Evolutionary conservation across 1,139 yeast species (phyloP).

Genomic region (Magnusiomyces clavatus): DNA sequence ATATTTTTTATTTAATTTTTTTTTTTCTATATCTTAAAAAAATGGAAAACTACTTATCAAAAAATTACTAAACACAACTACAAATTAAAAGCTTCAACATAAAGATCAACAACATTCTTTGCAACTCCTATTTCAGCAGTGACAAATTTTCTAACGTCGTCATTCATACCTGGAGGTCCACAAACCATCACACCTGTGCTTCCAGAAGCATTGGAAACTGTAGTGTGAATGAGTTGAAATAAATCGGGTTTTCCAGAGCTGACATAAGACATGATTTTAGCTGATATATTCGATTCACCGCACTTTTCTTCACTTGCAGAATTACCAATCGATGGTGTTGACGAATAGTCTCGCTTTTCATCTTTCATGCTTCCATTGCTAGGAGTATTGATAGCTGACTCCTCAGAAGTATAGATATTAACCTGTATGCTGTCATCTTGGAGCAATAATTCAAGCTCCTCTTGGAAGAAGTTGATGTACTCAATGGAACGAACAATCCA

Average conservation of each 20-base stretch:
- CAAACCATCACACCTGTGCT: slow-evolving; percentile 23
- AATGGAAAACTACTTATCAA: no score
- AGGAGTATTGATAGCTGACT: background rate
- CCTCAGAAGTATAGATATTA: slow-evolving; percentile 29
- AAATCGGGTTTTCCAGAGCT: slow-evolving; percentile 6
- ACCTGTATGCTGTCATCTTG: slow-evolving; percentile 28
- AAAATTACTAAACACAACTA: slow-evolving; percentile 12
- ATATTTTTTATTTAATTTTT: no score
- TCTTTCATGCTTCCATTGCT: background rate
- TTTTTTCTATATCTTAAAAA: no score
- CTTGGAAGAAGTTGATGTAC: slow-evolving; percentile 41
- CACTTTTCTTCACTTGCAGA: no score
- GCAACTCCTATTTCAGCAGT: slow-evolving; percentile 22
- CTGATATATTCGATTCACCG: no score
- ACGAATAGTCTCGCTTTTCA: no score
- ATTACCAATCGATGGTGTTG: no score
- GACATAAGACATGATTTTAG: background rate
- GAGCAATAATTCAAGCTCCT: slow-evolving; percentile 38
- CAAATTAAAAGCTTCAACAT: slow-evolving; percentile 34
- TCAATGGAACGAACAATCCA: slow-evolving; percentile 48
- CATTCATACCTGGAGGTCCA: slow-evolving; percentile 37
- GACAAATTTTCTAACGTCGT: slow-evolving; percentile 31
- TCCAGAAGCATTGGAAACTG: slow-evolving; percentile 29
- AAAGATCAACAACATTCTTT: slow-evolving; percentile 27
- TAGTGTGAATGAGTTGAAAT: slow-evolving; percentile 3